Percentiles rank a stretch among this genome's conserved stretches.
Conservation (phyloP, 768 basidiomycete genomes). For the Suillus placidus region DNA sequence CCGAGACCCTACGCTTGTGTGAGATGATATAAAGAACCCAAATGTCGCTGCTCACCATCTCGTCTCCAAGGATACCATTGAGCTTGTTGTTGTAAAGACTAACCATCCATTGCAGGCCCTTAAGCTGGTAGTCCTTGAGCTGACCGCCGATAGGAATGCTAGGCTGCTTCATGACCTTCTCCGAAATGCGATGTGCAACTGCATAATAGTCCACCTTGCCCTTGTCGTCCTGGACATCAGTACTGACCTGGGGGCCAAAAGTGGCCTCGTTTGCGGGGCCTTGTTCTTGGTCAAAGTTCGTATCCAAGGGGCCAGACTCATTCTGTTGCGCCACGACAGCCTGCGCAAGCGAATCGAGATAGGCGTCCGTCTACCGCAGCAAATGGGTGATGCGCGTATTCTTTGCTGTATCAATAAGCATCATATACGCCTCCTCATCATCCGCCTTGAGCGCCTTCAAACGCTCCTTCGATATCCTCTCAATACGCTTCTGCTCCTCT, state of each 20-base stretch:
- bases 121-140: constrained; percentile 92
- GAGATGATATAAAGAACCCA: constrained; percentile 13
- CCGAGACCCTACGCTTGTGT: constrained; percentile 73
- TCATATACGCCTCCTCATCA: constrained; percentile 99
- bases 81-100: constrained; percentile 95
- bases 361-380: constrained; percentile 89
- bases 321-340: constrained; percentile 93
- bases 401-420: constrained; percentile 97
- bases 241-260: constrained; percentile 79
- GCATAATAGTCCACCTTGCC: constrained; percentile 94
- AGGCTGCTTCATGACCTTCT: constrained; percentile 79
- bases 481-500: constrained; percentile 97
- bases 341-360: constrained; percentile 92
- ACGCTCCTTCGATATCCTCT: constrained; percentile 96
- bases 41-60: constrained; percentile 63
- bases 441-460: constrained; percentile 95
- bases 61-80: constrained; percentile 93
- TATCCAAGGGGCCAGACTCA: constrained; percentile 51
- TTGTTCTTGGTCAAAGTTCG: constrained; percentile 62
- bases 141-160: constrained; percentile 80
- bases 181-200: constrained; percentile 89
- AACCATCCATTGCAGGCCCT: constrained; percentile 98
- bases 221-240: constrained; percentile 62
- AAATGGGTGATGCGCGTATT: constrained; percentile 98
- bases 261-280: constrained; percentile 84